phyloP scores from a whole-genome alignment of 2,329 filamentous ascomycete species.

The Ceratocystiopsis brevicomis region DNA sequence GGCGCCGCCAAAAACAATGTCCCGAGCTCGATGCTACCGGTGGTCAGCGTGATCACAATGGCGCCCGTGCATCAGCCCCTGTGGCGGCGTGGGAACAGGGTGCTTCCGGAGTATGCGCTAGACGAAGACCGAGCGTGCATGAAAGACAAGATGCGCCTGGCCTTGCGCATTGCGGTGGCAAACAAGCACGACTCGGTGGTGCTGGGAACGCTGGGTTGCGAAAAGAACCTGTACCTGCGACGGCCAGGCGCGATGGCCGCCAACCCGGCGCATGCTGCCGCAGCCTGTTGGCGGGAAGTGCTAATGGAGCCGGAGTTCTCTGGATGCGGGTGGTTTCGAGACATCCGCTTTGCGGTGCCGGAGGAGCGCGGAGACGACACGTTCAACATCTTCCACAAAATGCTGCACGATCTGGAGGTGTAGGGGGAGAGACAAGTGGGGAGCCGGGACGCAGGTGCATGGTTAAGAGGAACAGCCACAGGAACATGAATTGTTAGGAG shows the following conservation, averaged over 20 bases:
- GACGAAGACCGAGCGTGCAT: slow-evolving; percentile 30
- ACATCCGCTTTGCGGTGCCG: slow-evolving; percentile 45
- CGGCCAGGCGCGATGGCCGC: slow-evolving; percentile 23
- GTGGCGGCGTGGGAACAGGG: slow-evolving; percentile 10
- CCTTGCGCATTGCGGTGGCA: slow-evolving; percentile 38
- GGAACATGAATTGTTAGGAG: too few relatives aligned
- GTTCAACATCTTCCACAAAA: slow-evolving; percentile 27
- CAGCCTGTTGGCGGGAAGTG: slow-evolving; percentile 41
- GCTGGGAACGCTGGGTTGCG: slow-evolving; percentile 51
- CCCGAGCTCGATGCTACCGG: slow-evolving; percentile 18
- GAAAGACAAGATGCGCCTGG: slow-evolving; percentile 43
- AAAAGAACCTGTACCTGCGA: slow-evolving; percentile 29
- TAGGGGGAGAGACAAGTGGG: slow-evolving; percentile 2
- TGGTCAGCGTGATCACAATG: slow-evolving; percentile 40
- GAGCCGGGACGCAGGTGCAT: not conserved
- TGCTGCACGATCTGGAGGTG: slow-evolving; percentile 18
- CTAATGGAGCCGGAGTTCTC: slow-evolving; percentile 39
- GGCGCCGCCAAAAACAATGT: not conserved
- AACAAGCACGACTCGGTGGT: slow-evolving; percentile 39
- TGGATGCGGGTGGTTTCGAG: slow-evolving; percentile 41
- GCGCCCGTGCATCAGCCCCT: slow-evolving; percentile 25
- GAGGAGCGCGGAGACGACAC: slow-evolving; percentile 27
- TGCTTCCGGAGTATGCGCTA: too few relatives aligned
- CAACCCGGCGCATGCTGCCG: slow-evolving; percentile 32
- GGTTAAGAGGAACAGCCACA: not conserved